These are phyloP conservation scores for Tardiomyces depauwii DNA, from an alignment of 1,139 yeast species.

Conservation along the genomic window DNA sequence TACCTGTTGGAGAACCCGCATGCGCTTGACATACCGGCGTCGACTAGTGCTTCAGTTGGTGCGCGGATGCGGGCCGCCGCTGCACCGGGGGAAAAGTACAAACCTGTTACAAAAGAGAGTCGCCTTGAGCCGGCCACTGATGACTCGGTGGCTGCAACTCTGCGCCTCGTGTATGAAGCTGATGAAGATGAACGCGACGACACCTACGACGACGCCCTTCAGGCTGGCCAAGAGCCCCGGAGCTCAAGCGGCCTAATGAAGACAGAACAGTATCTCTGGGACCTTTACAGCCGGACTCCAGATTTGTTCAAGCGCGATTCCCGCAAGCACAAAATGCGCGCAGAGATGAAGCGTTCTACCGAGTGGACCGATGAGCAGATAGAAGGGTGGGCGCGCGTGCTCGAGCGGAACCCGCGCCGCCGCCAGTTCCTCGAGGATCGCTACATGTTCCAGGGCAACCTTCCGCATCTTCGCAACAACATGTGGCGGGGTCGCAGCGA, in stretches of 20 bases:
- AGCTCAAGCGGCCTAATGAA: slow-evolving; percentile 9
- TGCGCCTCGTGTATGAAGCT: slow-evolving; percentile 52
- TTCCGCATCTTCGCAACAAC: background rate
- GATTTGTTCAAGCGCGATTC: slow-evolving; percentile 37
- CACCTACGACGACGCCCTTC: slow-evolving; percentile 56
- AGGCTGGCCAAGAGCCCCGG: slow-evolving; percentile 1
- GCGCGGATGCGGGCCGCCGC: slow-evolving; percentile 1
- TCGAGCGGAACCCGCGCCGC: slow-evolving; percentile 52
- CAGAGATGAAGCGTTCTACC: slow-evolving; percentile 39
- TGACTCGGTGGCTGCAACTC: slow-evolving; percentile 50
- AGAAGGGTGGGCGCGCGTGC: slow-evolving; percentile 85
- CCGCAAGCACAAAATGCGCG: slow-evolving; percentile 44
- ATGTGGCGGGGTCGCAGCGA: background rate
- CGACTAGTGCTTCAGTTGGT: slow-evolving; percentile 7
- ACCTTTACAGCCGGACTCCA: slow-evolving; percentile 42
- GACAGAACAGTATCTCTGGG: slow-evolving; percentile 46
- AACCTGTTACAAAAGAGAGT: slow-evolving; percentile 4
- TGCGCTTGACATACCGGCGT: slow-evolving; percentile 18
- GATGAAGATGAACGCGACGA: slow-evolving; percentile 80
- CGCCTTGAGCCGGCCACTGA: slow-evolving; percentile 18
- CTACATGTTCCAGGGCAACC: slow-evolving; percentile 31
- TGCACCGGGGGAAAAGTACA: slow-evolving; percentile 17
- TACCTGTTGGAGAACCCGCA: slow-evolving; percentile 52
- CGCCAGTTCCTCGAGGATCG: slow-evolving; percentile 47
- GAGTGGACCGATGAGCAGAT: slow-evolving; percentile 83